phyloP scores from a whole-genome alignment of 2,329 filamentous ascomycete genomes.

The Ophiocordyceps camponoti-rufipedis region DNA sequence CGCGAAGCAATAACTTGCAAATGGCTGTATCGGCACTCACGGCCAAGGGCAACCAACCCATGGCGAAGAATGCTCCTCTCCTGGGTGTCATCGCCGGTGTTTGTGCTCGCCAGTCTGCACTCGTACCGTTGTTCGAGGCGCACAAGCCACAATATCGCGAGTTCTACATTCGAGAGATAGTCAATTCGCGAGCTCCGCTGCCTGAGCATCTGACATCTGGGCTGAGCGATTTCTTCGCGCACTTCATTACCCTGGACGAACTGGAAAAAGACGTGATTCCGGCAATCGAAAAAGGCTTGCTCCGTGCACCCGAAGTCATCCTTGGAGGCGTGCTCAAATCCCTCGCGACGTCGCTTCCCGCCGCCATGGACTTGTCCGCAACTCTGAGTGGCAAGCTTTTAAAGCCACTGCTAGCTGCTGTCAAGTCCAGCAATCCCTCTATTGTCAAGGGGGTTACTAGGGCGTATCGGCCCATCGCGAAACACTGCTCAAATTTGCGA shows the following conservation, averaged over 20 bases:
- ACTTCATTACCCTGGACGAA: slow-evolving; percentile 57
- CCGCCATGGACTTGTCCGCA: slow-evolving; percentile 57
- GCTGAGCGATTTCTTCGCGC: slow-evolving; percentile 64
- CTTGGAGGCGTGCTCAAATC: slow-evolving; percentile 61
- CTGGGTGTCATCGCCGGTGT: slow-evolving; percentile 81
- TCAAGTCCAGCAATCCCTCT: slow-evolving; percentile 70
- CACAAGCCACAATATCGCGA: slow-evolving; percentile 57
- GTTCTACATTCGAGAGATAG: slow-evolving; percentile 72
- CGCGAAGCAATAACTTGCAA: slow-evolving; percentile 39
- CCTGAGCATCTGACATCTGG: slow-evolving; percentile 55
- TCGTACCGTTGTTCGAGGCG: slow-evolving; percentile 40
- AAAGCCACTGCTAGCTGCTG: slow-evolving; percentile 75
- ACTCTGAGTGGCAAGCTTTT: slow-evolving; percentile 54
- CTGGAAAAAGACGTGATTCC: slow-evolving; percentile 60
- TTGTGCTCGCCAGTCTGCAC: slow-evolving; percentile 49
- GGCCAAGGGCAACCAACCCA: slow-evolving; percentile 43
- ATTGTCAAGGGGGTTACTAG: slow-evolving; percentile 61
- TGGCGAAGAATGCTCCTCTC: slow-evolving; percentile 54
- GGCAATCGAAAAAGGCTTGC: slow-evolving; percentile 69
- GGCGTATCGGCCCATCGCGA: slow-evolving; percentile 55
- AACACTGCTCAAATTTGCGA: slow-evolving; percentile 36
- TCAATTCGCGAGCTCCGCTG: slow-evolving; percentile 58
- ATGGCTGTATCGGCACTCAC: slow-evolving; percentile 50
- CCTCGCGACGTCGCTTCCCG: slow-evolving; percentile 51
- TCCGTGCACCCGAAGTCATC: slow-evolving; percentile 80